A percentile compares a stretch with the other conserved stretches of the same genome.
Conservation (phyloP, 495 filamentous ascomycete species). For the Aspergillus carlsbadensis region DNA sequence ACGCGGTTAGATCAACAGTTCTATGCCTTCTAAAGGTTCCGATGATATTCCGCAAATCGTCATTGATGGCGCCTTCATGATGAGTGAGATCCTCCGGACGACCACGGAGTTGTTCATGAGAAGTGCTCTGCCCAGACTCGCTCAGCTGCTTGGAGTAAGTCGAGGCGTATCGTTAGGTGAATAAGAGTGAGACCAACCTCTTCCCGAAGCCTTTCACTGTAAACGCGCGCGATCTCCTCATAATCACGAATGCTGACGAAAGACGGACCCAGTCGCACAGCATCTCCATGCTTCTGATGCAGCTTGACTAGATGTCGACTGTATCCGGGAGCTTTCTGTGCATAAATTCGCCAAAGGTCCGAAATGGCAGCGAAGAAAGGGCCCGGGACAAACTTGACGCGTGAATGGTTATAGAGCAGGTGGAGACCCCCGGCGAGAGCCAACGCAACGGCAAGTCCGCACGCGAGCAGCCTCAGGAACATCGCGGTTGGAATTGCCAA, state of each 20-base stretch:
- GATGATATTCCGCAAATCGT: constrained; percentile 2
- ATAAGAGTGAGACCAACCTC: constrained; percentile 1
- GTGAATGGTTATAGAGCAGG: constrained; percentile 16
- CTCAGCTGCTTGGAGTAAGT: neutral
- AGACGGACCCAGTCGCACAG: constrained; percentile 58
- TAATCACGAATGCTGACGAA: constrained; percentile 50
- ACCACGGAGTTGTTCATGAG: neutral
- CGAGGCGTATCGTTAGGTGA: neutral
- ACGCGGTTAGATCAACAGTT: constrained; percentile 6
- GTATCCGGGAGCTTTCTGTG: constrained; percentile 5
- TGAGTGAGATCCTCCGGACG: neutral
- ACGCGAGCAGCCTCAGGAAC: constrained; percentile 8
- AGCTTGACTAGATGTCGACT: constrained; percentile 23
- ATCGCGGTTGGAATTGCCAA: neutral
- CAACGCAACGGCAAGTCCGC: constrained; percentile 6
- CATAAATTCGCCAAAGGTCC: constrained; percentile 13
- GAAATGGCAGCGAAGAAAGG: constrained; percentile 15
- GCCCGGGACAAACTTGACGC: constrained; percentile 20
- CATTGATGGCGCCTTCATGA: constrained; percentile 19
- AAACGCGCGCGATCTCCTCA: constrained; percentile 29
- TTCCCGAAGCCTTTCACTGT: neutral
- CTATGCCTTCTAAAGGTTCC: constrained; percentile 9
- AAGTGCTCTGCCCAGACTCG: no score
- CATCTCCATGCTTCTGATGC: constrained; percentile 50
- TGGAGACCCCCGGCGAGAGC: constrained; percentile 5